Percentiles rank a stretch among this genome's conserved stretches.
Conservation (phyloP, 176 grass and related monocot species). For the Paspalum notatum region DNA sequence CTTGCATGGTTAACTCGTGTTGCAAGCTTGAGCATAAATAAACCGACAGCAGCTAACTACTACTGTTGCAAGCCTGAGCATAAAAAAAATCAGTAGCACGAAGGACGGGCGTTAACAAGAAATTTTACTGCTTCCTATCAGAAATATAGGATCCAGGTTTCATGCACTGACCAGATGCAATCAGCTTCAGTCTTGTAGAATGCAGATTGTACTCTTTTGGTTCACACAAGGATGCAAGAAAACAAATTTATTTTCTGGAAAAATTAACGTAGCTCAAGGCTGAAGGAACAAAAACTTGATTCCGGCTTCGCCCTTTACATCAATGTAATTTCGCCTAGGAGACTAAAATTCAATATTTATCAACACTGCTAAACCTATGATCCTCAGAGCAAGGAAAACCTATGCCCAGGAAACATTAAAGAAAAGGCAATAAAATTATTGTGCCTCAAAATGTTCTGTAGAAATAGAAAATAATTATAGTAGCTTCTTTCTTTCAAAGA, state of each 20-base stretch:
- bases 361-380: conserved; percentile 23
- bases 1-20: neutral
- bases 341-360: conserved; percentile 13
- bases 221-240: neutral
- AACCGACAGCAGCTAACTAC: no score
- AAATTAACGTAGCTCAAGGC: neutral
- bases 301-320: conserved; percentile 7
- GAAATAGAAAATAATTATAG: conserved; percentile 38
- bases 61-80: neutral
- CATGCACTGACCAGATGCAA: neutral
- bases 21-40: neutral
- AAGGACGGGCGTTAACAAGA: neutral
- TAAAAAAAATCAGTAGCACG: neutral
- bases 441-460: conserved; percentile 1
- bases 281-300: neutral
- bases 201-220: neutral
- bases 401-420: neutral
- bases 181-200: neutral
- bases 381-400: neutral
- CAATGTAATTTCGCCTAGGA: neutral
- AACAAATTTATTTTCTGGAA: neutral
- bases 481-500: conserved; percentile 86
- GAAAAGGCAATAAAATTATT: neutral
- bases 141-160: neutral
- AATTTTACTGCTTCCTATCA: neutral